Conservation (phyloP, 805 yeast species). For the Ogataea nakhonphanomensis region DNA sequence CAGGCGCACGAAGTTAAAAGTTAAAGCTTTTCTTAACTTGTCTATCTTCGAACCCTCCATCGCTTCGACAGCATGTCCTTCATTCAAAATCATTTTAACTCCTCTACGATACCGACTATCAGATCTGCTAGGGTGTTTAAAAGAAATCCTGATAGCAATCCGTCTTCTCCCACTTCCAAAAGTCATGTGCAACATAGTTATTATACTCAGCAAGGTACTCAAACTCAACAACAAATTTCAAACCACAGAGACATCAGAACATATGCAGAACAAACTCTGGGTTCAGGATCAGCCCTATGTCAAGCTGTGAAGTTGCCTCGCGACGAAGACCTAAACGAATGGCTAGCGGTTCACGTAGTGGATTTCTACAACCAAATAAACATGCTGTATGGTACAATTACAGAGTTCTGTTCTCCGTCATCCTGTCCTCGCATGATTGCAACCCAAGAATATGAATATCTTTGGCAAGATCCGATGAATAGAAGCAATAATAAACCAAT, state of each 20-base stretch:
- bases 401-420: conserved; percentile 93
- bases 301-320: conserved; percentile 93
- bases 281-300: conserved; percentile 84
- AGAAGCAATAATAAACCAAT: conserved; percentile 65
- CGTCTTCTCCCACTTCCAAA: conserved; percentile 23
- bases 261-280: conserved; percentile 93
- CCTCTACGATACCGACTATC: conserved; percentile 34
- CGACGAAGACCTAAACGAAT: conserved; percentile 88
- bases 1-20: conserved; percentile 5
- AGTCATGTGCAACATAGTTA: conserved; percentile 14
- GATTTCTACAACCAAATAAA: conserved; percentile 95
- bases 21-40: neutral
- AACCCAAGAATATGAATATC: conserved; percentile 91
- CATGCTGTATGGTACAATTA: conserved; percentile 93
- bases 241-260: conserved; percentile 71
- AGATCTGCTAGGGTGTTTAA: conserved; percentile 34
- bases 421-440: conserved; percentile 98
- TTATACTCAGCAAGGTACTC: conserved; percentile 10
- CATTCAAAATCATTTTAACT: conserved; percentile 29
- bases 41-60: neutral
- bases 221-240: conserved; percentile 22
- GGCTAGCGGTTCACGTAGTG: conserved; percentile 97
- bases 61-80: conserved; percentile 21
- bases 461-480: conserved; percentile 83
- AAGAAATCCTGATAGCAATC: conserved; percentile 28